phyloP scores from a whole-genome alignment of 768 basidiomycete genomes.

The Termitomyces eurrhizus region DNA sequence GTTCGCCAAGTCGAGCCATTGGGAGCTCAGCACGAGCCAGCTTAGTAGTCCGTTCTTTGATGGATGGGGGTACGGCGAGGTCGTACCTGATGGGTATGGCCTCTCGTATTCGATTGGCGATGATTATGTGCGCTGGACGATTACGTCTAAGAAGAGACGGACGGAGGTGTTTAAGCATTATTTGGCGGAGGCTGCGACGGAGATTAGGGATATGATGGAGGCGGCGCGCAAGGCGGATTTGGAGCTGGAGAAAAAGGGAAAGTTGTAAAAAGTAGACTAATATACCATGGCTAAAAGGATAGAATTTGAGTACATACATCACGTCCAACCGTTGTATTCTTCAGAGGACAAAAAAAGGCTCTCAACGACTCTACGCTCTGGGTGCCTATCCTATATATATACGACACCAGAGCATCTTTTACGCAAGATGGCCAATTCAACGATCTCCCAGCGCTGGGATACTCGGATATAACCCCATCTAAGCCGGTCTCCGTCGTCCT shows the following conservation, averaged over 20 bases:
- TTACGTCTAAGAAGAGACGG: constrained; percentile 65
- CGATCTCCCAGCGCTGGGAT: no score
- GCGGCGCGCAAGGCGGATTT: constrained; percentile 12
- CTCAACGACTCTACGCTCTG: no score
- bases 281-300: no score
- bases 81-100: constrained; percentile 91
- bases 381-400: no score
- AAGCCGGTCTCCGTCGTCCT: no score
- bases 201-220: constrained; percentile 20
- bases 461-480: no score
- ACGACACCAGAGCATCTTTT: no score
- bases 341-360: no score
- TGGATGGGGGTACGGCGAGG: constrained; percentile 85
- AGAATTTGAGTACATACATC: no score
- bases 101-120: constrained; percentile 88
- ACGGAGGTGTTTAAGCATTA: constrained; percentile 61
- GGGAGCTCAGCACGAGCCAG: constrained; percentile 93
- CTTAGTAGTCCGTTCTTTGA: constrained; percentile 77
- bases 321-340: no score
- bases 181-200: constrained; percentile 18
- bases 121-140: constrained; percentile 83
- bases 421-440: no score
- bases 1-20: constrained; percentile 72
- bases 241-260: neutral
- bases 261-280: neutral